Evolutionary conservation across 441 rosid species (phyloP).

Genomic region (Adansonia gregorii): DNA sequence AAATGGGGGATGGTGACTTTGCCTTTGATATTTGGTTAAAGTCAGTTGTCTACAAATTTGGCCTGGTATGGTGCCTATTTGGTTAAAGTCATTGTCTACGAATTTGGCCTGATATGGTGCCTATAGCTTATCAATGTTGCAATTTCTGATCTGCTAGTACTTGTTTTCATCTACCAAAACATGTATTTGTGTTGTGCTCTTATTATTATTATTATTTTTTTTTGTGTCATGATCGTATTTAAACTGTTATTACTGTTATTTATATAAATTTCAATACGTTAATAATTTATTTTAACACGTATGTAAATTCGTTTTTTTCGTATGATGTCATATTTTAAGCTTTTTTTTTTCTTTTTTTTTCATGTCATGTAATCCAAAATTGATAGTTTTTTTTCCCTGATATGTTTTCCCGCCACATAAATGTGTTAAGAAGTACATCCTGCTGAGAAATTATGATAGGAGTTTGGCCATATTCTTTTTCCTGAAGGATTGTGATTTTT

Average conservation of each 20-base stretch:
- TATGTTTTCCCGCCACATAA: no score
- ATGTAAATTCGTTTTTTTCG: no score
- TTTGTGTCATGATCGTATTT: no score
- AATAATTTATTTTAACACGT: neutral
- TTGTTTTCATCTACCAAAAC: neutral
- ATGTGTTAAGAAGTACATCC: neutral
- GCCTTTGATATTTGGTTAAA: neutral
- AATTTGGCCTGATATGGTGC: neutral
- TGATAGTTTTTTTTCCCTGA: neutral
- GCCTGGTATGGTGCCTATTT: neutral
- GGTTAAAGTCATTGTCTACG: neutral
- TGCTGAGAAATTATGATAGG: neutral
- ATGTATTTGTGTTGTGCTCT: no score
- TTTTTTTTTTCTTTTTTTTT: no score
- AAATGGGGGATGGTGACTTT: slow-evolving; percentile 1
- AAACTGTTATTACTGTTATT: no score
- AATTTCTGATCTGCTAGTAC: neutral
- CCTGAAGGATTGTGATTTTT: slow-evolving; percentile 1
- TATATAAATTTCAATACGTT: no score
- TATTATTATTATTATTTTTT: no score
- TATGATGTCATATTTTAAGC: neutral
- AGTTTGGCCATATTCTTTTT: neutral
- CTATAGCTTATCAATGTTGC: neutral
- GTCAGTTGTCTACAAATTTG: slow-evolving; percentile 9
- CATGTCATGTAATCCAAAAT: no score